Evolutionary conservation across 108 stramenopile genomes (phyloP).

Genomic region (Pseudonitzschia pungens): DNA sequence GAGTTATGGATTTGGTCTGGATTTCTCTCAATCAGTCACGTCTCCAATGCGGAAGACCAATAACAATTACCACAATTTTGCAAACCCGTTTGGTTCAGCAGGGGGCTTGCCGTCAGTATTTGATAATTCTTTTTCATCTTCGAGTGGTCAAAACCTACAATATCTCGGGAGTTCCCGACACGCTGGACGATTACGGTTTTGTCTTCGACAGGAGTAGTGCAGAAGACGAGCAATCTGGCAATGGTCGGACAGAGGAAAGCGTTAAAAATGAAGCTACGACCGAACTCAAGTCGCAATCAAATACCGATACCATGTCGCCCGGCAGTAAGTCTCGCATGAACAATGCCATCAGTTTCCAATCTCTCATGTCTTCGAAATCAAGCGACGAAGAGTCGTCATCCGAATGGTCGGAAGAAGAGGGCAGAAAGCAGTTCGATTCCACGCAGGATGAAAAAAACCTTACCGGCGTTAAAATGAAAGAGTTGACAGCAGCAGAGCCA

Average conservation of each 20-base stretch:
- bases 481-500: neutral
- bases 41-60: constrained; percentile 8
- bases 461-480: neutral
- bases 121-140: constrained; percentile 14
- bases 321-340: neutral
- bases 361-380: constrained; percentile 11
- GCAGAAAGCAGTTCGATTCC: constrained; percentile 15
- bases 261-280: neutral
- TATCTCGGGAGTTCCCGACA: constrained; percentile 11
- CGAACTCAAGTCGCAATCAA: neutral
- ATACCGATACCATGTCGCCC: neutral
- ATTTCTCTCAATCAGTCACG: neutral
- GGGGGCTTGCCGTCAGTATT: constrained; percentile 9
- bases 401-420: constrained; percentile 19
- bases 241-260: neutral
- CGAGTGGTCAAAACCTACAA: constrained; percentile 2
- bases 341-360: constrained; percentile 9
- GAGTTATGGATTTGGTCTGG: neutral
- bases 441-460: constrained; percentile 6
- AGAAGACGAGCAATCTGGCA: constrained; percentile 4
- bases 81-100: constrained; percentile 1
- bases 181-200: constrained; percentile 44
- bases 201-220: constrained; percentile 39
- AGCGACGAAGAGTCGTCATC: constrained; percentile 22
- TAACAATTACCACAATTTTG: constrained; percentile 12